Percentiles rank a stretch among this genome's conserved stretches.
These are phyloP conservation scores for Amaranthus cruentus DNA, from an alignment of 148 eudicot species.

Conservation along the genomic window DNA sequence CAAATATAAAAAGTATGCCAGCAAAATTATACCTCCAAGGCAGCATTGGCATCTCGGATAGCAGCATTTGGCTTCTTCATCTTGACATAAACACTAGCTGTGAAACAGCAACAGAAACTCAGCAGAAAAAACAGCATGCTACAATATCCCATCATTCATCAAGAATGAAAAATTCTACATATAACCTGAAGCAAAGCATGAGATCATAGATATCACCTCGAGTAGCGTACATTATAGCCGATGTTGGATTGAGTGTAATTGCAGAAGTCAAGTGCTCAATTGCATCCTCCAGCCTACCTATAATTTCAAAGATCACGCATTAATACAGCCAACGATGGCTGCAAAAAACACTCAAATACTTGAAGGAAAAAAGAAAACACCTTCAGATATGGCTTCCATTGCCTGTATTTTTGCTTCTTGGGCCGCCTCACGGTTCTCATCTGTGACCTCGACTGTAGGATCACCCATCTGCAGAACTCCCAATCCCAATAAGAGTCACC, in stretches of 20 bases:
- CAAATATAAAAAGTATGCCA: neutral
- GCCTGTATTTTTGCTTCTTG: conserved; percentile 68
- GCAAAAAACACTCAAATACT: neutral
- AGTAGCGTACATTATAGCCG: conserved; percentile 85
- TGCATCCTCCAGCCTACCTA: conserved; percentile 78
- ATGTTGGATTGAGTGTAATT: conserved; percentile 71
- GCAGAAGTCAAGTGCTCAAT: conserved; percentile 79
- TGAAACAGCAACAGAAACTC: conserved; percentile 2
- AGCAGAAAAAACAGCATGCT: neutral
- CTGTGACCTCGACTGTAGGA: conserved; percentile 70
- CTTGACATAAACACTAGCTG: conserved; percentile 79
- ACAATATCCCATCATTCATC: neutral
- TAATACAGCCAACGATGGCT: neutral
- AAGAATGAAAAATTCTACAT: neutral
- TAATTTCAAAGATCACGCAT: neutral
- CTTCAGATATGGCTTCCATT: conserved; percentile 75
- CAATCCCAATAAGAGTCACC: neutral
- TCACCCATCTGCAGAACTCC: conserved; percentile 71
- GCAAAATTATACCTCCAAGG: conserved; percentile 53
- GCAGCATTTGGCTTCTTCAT: conserved; percentile 98
- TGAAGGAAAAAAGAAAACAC: conserved; percentile 17
- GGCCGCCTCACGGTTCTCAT: conserved; percentile 73
- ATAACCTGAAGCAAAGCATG: neutral
- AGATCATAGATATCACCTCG: conserved; percentile 46
- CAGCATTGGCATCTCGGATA: conserved; percentile 83